Evolutionary conservation across 108 stramenopile genomes (phyloP), one percentile per base, ranked within the genome.

Genomic region (Nitzschia palea): DNA sequence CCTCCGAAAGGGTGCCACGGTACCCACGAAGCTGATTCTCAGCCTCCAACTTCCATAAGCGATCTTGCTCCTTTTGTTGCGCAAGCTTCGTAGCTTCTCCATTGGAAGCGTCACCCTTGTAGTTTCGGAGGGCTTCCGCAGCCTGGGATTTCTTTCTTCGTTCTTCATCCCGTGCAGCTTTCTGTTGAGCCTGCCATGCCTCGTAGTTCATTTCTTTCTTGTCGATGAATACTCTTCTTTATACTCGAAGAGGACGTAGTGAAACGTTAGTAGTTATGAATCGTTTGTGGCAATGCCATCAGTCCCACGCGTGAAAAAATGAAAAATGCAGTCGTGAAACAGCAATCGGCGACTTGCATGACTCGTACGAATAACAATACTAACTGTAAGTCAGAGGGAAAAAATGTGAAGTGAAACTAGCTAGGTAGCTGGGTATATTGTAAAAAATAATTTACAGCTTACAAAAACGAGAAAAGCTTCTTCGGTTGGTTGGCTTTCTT

Each of bases 111-210:
- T 51, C 63, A 6, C 45, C 63, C 17, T 60, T 60, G 55, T 64
- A 64, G 54, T 45, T 62, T 32, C 60, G 62, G 5, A 72, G 44
- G 25, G 71, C 62, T 17, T 44, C 62, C 0, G 71, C 55, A 3
- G 71, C 71, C 27, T 63, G 60, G 22, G 42, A 22, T 25, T 72
- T 72, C 14, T 29, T 36, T 33, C 44, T 63, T 2, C 62, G 45
- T 22, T 72, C 71, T 55, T 72, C 61, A 26, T 72, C 55, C 37
- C 64, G 63, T 22, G 43, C 53, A 17, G 71, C 71, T 48, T 56
- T 54, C 35, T 72, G 71, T 44, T 72, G 71, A 31, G 58, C 58
- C 47, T 72, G 62, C 71, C 71, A 72, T 45, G 71, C 54, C 22
- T 64, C 62, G 18, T 56, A 47, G 45, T 61, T 72, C 45, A 55